Evolutionary conservation across 768 basidiomycete species (phyloP).

Genomic region (Rhodosporidiobolus odoratus): DNA sequence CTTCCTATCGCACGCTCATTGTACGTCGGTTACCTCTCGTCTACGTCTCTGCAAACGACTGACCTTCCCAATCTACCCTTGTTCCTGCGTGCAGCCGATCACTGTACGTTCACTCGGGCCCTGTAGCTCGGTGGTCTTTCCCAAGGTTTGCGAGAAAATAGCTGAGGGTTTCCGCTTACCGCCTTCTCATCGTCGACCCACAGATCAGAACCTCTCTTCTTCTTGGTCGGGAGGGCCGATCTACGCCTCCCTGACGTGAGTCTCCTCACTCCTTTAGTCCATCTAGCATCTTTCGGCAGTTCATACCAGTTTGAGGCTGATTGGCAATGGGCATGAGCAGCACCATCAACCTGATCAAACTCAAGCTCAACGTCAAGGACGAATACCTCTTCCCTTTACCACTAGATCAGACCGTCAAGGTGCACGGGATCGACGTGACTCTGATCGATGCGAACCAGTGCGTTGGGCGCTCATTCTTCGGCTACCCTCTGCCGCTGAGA

Average conservation of each 20-base stretch:
- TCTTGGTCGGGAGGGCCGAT: conserved; percentile 88
- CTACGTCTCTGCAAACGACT: not conserved
- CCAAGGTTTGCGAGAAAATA: not conserved
- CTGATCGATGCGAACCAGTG: conserved; percentile 97
- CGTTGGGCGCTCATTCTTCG: conserved; percentile 24
- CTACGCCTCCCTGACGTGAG: conserved; percentile 68
- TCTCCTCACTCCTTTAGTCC: not conserved
- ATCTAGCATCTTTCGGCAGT: not conserved
- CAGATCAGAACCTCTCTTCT: conserved; percentile 65
- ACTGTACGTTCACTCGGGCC: not conserved
- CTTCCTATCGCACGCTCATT: conserved; percentile 77
- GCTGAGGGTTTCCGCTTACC: not conserved
- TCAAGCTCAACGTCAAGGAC: conserved; percentile 81
- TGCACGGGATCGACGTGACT: conserved; percentile 80
- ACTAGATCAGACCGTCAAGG: conserved; percentile 67
- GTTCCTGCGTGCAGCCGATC: conserved; percentile 6
- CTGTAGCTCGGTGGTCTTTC: not conserved
- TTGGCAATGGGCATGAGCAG: conserved; percentile 49
- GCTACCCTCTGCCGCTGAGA: not conserved
- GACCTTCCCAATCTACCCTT: not conserved
- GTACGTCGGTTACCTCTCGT: conserved; percentile 59
- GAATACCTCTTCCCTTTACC: conserved; percentile 86
- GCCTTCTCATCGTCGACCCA: too few relatives aligned
- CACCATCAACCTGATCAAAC: conserved; percentile 87
- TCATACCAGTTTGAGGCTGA: too few relatives aligned